These are phyloP conservation scores for Curvularia verruculosa DNA, from an alignment of 2,329 filamentous ascomycete species.

Conservation along the genomic window DNA sequence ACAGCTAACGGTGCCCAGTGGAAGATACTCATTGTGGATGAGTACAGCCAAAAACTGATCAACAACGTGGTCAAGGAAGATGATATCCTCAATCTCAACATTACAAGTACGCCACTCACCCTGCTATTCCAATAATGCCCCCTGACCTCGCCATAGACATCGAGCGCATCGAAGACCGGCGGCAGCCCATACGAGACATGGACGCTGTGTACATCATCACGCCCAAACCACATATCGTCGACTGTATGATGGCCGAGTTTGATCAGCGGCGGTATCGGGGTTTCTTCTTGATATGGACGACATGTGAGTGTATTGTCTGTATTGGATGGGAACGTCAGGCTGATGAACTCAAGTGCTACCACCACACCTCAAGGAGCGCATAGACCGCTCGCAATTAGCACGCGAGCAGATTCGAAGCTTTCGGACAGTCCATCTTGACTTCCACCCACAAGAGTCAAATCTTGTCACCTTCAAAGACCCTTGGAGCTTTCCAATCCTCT, in stretches of 20 bases:
- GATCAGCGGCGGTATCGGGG: slow-evolving; percentile 81
- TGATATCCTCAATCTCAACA: slow-evolving; percentile 94
- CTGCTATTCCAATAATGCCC: neutral
- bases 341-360: slow-evolving; percentile 63
- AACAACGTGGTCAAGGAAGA: slow-evolving; percentile 93
- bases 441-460: slow-evolving; percentile 87
- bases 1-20: slow-evolving; percentile 65
- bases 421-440: slow-evolving; percentile 84
- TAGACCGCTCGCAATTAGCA: slow-evolving; percentile 73
- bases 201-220: slow-evolving; percentile 94
- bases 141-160: slow-evolving; percentile 70
- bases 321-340: neutral
- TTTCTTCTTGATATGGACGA: slow-evolving; percentile 85
- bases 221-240: slow-evolving; percentile 84
- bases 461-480: slow-evolving; percentile 91
- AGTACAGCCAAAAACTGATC: slow-evolving; percentile 80
- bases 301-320: slow-evolving; percentile 50
- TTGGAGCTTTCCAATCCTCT: slow-evolving; percentile 92
- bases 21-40: slow-evolving; percentile 95
- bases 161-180: slow-evolving; percentile 87
- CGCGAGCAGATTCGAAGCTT: slow-evolving; percentile 79
- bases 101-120: slow-evolving; percentile 73
- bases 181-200: slow-evolving; percentile 84
- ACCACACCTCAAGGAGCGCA: slow-evolving; percentile 70
- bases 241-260: slow-evolving; percentile 92